Percentiles rank a stretch among this genome's conserved stretches.
phyloP scores from a whole-genome alignment of 441 rosid genomes.

The Omphalea diandra region DNA sequence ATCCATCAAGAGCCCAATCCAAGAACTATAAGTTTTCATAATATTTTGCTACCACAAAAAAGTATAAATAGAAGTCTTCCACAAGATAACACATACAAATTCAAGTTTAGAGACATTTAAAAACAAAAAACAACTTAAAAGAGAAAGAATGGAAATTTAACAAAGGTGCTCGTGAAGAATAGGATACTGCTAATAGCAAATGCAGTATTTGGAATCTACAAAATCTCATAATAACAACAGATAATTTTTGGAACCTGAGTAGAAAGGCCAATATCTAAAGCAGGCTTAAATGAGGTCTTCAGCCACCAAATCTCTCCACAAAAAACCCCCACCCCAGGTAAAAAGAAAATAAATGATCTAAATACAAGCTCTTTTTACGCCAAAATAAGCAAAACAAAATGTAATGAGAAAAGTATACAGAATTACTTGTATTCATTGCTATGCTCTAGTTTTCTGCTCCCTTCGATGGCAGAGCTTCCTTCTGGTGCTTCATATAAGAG shows the following conservation, averaged over 20 bases:
- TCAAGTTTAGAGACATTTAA: neutral
- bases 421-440: slow-evolving; percentile 59
- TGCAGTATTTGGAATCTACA: too few relatives aligned
- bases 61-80: slow-evolving; percentile 1
- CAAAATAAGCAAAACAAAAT: slow-evolving; percentile 7
- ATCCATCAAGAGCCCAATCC: neutral
- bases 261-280: too few relatives aligned
- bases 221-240: too few relatives aligned
- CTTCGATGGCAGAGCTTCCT: slow-evolving; percentile 59
- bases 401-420: neutral
- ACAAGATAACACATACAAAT: neutral
- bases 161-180: neutral
- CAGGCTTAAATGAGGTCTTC: too few relatives aligned
- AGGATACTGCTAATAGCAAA: neutral
- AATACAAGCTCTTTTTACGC: neutral
- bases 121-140: neutral
- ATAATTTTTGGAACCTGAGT: too few relatives aligned
- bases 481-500: slow-evolving; percentile 69
- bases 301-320: too few relatives aligned
- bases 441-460: slow-evolving; percentile 77
- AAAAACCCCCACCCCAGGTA: too few relatives aligned
- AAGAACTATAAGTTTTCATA: neutral
- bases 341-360: neutral
- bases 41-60: neutral
- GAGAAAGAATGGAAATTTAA: neutral